phyloP scores from a whole-genome alignment of 2,329 filamentous ascomycete species.

The Penicillium italicum region DNA sequence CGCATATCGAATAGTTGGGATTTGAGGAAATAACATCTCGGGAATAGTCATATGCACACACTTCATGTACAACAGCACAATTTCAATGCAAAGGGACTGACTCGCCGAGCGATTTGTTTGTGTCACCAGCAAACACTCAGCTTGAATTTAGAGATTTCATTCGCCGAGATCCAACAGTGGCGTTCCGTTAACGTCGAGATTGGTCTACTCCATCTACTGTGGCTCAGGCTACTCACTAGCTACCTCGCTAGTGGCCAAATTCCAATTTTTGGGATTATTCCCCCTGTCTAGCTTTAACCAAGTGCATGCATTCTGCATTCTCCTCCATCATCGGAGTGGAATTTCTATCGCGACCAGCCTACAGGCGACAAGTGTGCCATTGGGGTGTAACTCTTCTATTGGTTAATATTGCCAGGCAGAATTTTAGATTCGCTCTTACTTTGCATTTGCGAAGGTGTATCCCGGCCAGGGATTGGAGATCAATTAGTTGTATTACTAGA shows the following conservation, averaged over 20 bases:
- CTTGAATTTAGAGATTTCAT: not conserved
- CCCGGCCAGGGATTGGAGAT: too few relatives aligned
- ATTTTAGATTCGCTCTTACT: too few relatives aligned
- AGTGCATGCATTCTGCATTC: not conserved
- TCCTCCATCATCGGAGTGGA: not conserved
- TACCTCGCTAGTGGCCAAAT: not conserved
- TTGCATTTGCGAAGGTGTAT: too few relatives aligned
- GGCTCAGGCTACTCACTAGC: not conserved
- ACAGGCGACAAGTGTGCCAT: too few relatives aligned
- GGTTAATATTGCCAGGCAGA: too few relatives aligned
- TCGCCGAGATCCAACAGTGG: not conserved
- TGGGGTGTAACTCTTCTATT: too few relatives aligned
- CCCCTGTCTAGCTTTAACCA: not conserved
- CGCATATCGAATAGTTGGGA: not conserved
- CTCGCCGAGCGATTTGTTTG: not conserved
- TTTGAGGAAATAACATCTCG: not conserved
- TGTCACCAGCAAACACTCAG: not conserved
- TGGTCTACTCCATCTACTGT: not conserved
- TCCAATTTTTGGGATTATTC: not conserved
- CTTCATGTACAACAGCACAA: not conserved
- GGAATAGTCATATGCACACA: not conserved
- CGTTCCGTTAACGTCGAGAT: not conserved
- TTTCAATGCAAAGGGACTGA: not conserved
- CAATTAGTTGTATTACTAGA: too few relatives aligned
- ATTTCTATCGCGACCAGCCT: slow-evolving; percentile 9